Conservation (phyloP, 352 stramenopile genomes). For the Peronospora farinosa region DNA sequence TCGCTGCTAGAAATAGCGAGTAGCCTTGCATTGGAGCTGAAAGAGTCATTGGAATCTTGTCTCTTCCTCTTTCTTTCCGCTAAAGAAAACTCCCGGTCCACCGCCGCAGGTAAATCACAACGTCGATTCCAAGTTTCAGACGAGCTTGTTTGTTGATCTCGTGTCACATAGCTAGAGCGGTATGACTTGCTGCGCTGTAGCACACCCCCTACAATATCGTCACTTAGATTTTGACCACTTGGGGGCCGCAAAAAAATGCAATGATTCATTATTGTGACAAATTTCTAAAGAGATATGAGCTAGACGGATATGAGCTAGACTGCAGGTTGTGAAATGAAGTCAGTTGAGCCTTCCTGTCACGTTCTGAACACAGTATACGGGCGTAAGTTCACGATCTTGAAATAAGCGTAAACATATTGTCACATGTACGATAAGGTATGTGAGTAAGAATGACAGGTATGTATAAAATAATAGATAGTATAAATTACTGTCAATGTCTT, state of each 20-base stretch:
- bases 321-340: too few species aligned
- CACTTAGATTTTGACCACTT: conserved; percentile 6
- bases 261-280: not conserved
- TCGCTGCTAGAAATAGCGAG: conserved; percentile 6
- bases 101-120: not conserved
- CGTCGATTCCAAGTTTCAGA: not conserved
- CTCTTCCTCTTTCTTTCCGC: conserved; percentile 7
- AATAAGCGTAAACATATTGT: too few species aligned
- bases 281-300: too few species aligned
- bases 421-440: too few species aligned
- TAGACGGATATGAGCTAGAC: too few species aligned
- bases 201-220: conserved; percentile 4
- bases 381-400: too few species aligned
- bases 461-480: too few species aligned
- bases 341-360: too few species aligned
- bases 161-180: not conserved
- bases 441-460: too few species aligned
- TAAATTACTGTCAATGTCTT: too few species aligned
- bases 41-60: not conserved
- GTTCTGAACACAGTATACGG: too few species aligned
- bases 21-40: conserved; percentile 9
- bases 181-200: conserved; percentile 2
- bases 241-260: conserved; percentile 5
- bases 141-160: not conserved
- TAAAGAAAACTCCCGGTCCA: conserved; percentile 1